Evolutionary conservation across 2,329 filamentous ascomycete genomes (phyloP), one percentile per base, ranked within the genome.

Genomic region (Helotiales sp.): DNA sequence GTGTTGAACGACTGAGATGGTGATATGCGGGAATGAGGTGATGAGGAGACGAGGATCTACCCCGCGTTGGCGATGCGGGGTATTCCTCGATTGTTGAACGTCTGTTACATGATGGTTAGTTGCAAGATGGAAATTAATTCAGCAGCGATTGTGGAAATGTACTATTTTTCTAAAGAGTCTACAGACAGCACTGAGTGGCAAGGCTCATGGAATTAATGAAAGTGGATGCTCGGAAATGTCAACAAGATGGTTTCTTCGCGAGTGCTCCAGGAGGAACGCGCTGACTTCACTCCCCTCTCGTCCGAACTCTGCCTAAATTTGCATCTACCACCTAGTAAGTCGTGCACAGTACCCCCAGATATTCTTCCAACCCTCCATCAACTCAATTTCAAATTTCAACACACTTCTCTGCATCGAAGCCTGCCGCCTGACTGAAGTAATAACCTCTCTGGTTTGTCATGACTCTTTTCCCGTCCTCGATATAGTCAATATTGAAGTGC

Each of bases 371-470:
- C n/a, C n/a, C n/a, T n/a, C n/a, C 40, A 7, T 45, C 40, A n/a
- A n/a, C 7, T 5, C 1, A 45, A 13, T 45, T n/a, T 45, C 40
- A 58, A 40, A 62, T 5, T 45, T 67, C 57, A 63, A 69, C 17
- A 32, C 30, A 24, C 11, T 63, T 67, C 37, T 37, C 20, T 32
- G 17, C 61, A 50, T 69, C 61, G 57, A 64, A 65, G 17, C 64
- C 62, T 10, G 24, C 61, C 2, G 67, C 50, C 30, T 65, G 61
- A 2, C 22, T 34, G 20, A 63, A 65, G 22, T 22, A 54, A 55
- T 69, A 69, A 1, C 82, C 81, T 47, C 81, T 74, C 70, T 83
- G 82, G 65, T 84, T 84, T 52, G 78, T 79, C 54, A 83, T n/a
- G 22, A 83, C 72, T 37, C 71, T 75, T 2, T 81, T 71, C 0